Conservation (phyloP, 768 basidiomycete species). For the Amanita polypyramis region DNA sequence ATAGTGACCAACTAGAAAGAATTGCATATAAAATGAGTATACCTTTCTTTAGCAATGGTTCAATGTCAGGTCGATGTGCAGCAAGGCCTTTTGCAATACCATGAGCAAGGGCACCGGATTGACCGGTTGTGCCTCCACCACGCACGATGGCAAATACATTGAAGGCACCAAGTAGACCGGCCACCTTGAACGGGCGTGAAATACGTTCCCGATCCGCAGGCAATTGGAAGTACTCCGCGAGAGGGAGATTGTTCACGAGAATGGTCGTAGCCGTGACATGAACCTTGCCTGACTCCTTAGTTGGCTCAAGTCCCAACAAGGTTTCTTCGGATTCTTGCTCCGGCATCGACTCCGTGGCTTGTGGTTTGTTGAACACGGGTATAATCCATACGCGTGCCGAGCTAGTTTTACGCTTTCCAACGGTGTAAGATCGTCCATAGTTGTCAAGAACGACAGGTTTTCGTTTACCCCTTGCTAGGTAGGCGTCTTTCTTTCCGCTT, state of each 20-base stretch:
- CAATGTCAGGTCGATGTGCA: constrained; percentile 58
- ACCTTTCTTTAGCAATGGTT: constrained; percentile 66
- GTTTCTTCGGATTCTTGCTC: constrained; percentile 16
- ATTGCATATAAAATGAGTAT: constrained; percentile 14
- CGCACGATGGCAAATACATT: constrained; percentile 67
- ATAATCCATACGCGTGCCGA: constrained; percentile 92
- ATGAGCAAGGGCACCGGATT: constrained; percentile 78
- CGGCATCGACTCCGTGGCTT: constrained; percentile 3
- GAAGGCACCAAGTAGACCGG: constrained; percentile 78
- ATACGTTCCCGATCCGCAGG: constrained; percentile 72
- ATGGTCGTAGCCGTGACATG: constrained; percentile 49
- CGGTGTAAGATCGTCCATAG: constrained; percentile 75
- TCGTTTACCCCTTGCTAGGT: constrained; percentile 37
- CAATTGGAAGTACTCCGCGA: constrained; percentile 69
- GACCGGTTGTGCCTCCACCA: constrained; percentile 87
- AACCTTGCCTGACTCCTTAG: constrained; percentile 5
- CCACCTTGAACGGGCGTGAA: constrained; percentile 74
- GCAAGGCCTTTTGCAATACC: constrained; percentile 70
- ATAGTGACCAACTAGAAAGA: constrained; percentile 3
- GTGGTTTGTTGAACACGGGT: constrained; percentile 28
- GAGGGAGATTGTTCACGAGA: constrained; percentile 76
- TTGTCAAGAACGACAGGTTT: constrained; percentile 57
- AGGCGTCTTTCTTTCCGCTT: constrained; percentile 44
- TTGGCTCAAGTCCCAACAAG: constrained; percentile 15
- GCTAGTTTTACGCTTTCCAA: constrained; percentile 85